Percentiles rank a stretch among this genome's conserved stretches.
These are phyloP conservation scores for Sanghuangporus weigelae DNA, from an alignment of 1,284 basidiomycete species.

Conservation along the genomic window DNA sequence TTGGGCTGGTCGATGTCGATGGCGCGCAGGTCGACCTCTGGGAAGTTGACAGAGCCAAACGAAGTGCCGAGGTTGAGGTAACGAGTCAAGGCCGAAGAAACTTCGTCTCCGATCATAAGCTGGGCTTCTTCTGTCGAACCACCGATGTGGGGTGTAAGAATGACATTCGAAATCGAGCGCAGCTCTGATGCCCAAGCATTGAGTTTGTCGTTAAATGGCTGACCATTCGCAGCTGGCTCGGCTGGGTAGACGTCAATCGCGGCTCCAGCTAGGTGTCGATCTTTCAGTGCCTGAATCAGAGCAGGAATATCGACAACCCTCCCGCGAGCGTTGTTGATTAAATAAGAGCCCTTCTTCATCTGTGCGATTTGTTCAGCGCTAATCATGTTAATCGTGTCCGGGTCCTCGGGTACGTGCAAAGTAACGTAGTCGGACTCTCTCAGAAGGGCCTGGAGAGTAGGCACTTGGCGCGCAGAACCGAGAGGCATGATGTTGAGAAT, in stretches of 20 bases:
- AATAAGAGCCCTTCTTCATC: constrained; percentile 95
- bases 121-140: constrained; percentile 99
- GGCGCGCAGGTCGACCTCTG: constrained; percentile 93
- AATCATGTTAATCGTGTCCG: constrained; percentile 97
- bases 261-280: constrained; percentile 87
- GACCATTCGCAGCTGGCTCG: constrained; percentile 90
- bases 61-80: constrained; percentile 94
- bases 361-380: constrained; percentile 67
- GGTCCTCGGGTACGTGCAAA: constrained; percentile 94
- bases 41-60: constrained; percentile 96
- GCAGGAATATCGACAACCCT: constrained; percentile 94
- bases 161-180: constrained; percentile 77
- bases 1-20: constrained; percentile 82
- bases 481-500: constrained; percentile 97
- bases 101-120: constrained; percentile 95
- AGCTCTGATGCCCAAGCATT: constrained; percentile 79
- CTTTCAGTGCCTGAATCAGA: constrained; percentile 77
- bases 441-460: constrained; percentile 78
- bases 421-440: constrained; percentile 88
- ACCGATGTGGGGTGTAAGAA: constrained; percentile 97
- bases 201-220: constrained; percentile 79
- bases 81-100: constrained; percentile 78
- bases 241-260: constrained; percentile 94
- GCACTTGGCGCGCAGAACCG: constrained; percentile 88
- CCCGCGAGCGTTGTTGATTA: constrained; percentile 98